These are phyloP conservation scores for Trypanosomatidae sp. DNA, from an alignment of 208 protist genomes.

Conservation along the genomic window DNA sequence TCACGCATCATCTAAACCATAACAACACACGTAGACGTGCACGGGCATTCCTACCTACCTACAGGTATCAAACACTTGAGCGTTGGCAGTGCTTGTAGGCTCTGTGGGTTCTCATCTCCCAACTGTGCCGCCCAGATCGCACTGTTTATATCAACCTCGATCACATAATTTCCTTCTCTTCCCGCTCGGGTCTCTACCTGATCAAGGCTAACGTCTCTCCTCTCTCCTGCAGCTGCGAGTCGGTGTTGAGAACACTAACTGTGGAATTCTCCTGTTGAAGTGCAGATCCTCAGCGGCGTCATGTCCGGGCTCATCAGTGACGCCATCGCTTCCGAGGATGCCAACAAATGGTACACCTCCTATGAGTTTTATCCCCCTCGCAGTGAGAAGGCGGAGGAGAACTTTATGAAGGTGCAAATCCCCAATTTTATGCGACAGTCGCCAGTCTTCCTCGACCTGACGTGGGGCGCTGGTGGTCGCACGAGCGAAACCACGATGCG, in stretches of 20 bases:
- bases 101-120: neutral
- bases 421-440: slow-evolving; percentile 80
- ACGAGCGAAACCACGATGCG: slow-evolving; percentile 80
- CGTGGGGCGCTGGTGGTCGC: slow-evolving; percentile 95
- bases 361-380: slow-evolving; percentile 97
- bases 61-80: neutral
- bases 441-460: slow-evolving; percentile 96
- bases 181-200: neutral
- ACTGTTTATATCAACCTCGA: neutral
- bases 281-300: neutral
- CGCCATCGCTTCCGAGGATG: slow-evolving; percentile 38
- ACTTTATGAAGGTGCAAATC: slow-evolving; percentile 76
- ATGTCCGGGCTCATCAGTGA: slow-evolving; percentile 32
- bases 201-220: neutral
- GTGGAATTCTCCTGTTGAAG: neutral
- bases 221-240: neutral
- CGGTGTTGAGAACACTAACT: neutral
- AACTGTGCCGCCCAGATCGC: neutral
- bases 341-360: slow-evolving; percentile 76
- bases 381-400: slow-evolving; percentile 83
- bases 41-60: neutral
- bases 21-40: neutral
- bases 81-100: neutral
- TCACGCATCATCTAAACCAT: neutral
- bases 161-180: neutral